phyloP scores from a whole-genome alignment of 2,329 filamentous ascomycete genomes.

The Aphanoascus verrucosus region DNA sequence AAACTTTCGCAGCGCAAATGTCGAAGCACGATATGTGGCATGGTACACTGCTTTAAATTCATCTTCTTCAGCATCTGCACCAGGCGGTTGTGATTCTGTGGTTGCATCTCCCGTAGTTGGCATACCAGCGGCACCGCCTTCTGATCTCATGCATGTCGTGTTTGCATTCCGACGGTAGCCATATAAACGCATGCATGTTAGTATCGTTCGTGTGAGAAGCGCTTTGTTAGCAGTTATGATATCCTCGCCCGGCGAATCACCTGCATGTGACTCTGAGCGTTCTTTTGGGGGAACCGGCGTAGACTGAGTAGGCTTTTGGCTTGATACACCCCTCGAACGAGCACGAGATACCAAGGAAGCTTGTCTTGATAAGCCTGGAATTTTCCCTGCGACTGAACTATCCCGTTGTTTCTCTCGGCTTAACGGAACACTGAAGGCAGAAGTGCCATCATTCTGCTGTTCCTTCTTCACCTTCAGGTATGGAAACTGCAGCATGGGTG shows the following conservation, averaged over 20 bases:
- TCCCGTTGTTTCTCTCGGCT: background rate
- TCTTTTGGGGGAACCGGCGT: background rate
- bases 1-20: conserved; percentile 34
- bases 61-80: conserved; percentile 23
- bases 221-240: conserved; percentile 31
- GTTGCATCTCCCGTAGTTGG: background rate
- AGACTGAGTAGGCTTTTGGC: background rate
- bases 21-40: conserved; percentile 35
- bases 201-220: conserved; percentile 32
- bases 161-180: conserved; percentile 28
- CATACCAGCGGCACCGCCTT: background rate
- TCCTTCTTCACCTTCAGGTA: conserved; percentile 30
- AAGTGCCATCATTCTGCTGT: conserved; percentile 9
- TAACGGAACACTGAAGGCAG: background rate
- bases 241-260: background rate
- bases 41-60: conserved; percentile 38
- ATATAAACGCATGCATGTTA: conserved; percentile 37
- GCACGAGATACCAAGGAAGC: background rate
- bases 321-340: conserved; percentile 7
- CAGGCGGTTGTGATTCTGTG: background rate
- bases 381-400: background rate
- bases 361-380: background rate
- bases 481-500: conserved; percentile 17
- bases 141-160: background rate
- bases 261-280: background rate